phyloP scores from a whole-genome alignment of 257 asterid genomes.

The Salvia splendens region DNA sequence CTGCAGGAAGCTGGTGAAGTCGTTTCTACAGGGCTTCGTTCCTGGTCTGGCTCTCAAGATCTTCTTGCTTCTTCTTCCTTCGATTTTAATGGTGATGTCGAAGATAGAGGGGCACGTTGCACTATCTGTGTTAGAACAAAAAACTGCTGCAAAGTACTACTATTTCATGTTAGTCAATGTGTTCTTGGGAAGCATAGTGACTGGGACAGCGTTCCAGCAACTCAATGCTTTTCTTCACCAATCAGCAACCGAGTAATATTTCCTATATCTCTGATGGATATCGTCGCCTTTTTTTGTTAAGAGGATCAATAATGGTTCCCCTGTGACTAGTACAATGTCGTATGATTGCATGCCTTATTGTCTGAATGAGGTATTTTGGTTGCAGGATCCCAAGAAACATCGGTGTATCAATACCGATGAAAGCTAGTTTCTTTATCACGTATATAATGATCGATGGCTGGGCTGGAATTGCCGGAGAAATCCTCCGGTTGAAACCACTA shows the following conservation, averaged over 20 bases:
- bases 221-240: slow-evolving; percentile 87
- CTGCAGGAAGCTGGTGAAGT: slow-evolving; percentile 82
- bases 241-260: slow-evolving; percentile 77
- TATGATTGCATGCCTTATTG: not conserved
- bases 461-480: slow-evolving; percentile 94
- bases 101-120: slow-evolving; percentile 87
- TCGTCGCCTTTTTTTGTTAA: not conserved
- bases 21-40: slow-evolving; percentile 89
- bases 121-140: slow-evolving; percentile 69
- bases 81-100: slow-evolving; percentile 81
- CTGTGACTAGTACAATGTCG: too few species aligned
- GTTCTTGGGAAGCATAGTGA: slow-evolving; percentile 90
- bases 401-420: slow-evolving; percentile 94
- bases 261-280: slow-evolving; percentile 4
- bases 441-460: slow-evolving; percentile 93
- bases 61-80: slow-evolving; percentile 69
- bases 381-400: slow-evolving; percentile 86
- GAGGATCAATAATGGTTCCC: too few species aligned
- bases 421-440: slow-evolving; percentile 91
- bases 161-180: slow-evolving; percentile 93
- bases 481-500: slow-evolving; percentile 75
- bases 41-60: slow-evolving; percentile 94
- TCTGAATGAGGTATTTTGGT: slow-evolving; percentile 21
- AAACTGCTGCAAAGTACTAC: slow-evolving; percentile 81
- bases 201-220: slow-evolving; percentile 97